These are phyloP conservation scores for Tylopilus rubrobrunneus DNA, from an alignment of 768 basidiomycete species.

Conservation along the genomic window DNA sequence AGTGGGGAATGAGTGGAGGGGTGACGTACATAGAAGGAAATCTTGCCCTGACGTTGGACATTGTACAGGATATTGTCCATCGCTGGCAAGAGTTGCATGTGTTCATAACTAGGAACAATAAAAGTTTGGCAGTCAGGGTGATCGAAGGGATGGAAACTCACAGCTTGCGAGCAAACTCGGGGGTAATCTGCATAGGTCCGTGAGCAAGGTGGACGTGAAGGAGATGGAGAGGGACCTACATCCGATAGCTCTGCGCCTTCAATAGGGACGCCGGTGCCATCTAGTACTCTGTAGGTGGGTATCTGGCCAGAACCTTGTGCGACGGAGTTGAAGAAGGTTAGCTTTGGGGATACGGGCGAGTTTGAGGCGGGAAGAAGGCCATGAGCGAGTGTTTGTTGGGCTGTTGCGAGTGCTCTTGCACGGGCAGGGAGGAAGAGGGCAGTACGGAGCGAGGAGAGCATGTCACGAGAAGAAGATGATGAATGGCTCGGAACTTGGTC, in stretches of 20 bases:
- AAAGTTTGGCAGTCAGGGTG: background rate
- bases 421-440: background rate
- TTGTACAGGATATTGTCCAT: conserved; percentile 89
- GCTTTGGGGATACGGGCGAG: conserved; percentile 64
- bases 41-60: conserved; percentile 90
- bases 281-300: conserved; percentile 83
- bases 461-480: conserved; percentile 4
- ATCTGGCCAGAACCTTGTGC: conserved; percentile 58
- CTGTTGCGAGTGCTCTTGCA: conserved; percentile 14
- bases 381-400: conserved; percentile 13
- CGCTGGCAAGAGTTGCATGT: conserved; percentile 77
- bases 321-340: conserved; percentile 80
- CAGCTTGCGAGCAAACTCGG: conserved; percentile 62
- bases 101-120: conserved; percentile 51
- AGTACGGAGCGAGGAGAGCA: conserved; percentile 9
- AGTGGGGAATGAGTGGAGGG: background rate
- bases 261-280: conserved; percentile 70
- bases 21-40: conserved; percentile 76
- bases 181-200: conserved; percentile 50
- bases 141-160: conserved; percentile 26
- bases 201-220: conserved; percentile 5
- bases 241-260: conserved; percentile 75
- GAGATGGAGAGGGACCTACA: conserved; percentile 37
- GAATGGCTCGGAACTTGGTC: conserved; percentile 17
- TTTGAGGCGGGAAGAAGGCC: conserved; percentile 40